Evolutionary conservation across 192 early-diverging fungal species (phyloP), one percentile per base, ranked within the genome.

Genomic region (Lobosporangium transversale): DNA sequence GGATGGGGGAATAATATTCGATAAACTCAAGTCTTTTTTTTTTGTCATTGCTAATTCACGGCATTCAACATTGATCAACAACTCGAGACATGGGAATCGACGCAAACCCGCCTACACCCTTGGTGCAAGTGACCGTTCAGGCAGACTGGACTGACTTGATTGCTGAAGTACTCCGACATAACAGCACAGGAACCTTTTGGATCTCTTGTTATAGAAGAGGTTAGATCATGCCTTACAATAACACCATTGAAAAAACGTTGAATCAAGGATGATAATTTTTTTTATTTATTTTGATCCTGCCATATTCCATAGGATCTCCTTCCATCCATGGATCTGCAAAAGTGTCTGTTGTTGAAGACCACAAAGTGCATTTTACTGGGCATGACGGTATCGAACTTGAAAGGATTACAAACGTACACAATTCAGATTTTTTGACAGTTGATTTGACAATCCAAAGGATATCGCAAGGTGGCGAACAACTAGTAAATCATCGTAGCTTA

Each of bases 71-170:
- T n/a, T n/a, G n/a, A n/a, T n/a, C n/a, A n/a, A n/a, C n/a, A n/a
- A n/a, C n/a, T n/a, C n/a, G n/a, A n/a, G n/a, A n/a, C n/a, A 76
- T 76, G 73, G 73, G 73, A 29, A 76, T 76, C 40, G 73, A 76
- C 27, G 64, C 49, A 44, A 49, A 23, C 29, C 20, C 44, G 7
- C 73, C 73, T 3, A 62, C 47, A 12, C 20, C 53, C 20, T 21
- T 76, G 15, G 59, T 76, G 4, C 78, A 70, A 50, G 68, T 84
- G 30, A 83, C 83, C 1, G 81, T 87, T 3, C 85, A 87, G 54
- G 58, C 81, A 4, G 85, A 87, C 58, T 87, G 85, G 85, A 69
- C 78, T 21, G 71, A 76, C 14, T 81, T 84, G 15, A 58, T 83
- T 20, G 31, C 68, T 10, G 85, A 87, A 23, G 79, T 81, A 2